Evolutionary conservation across 495 filamentous ascomycete species (phyloP).

Genomic region (Hyaloscypha finlandica): DNA sequence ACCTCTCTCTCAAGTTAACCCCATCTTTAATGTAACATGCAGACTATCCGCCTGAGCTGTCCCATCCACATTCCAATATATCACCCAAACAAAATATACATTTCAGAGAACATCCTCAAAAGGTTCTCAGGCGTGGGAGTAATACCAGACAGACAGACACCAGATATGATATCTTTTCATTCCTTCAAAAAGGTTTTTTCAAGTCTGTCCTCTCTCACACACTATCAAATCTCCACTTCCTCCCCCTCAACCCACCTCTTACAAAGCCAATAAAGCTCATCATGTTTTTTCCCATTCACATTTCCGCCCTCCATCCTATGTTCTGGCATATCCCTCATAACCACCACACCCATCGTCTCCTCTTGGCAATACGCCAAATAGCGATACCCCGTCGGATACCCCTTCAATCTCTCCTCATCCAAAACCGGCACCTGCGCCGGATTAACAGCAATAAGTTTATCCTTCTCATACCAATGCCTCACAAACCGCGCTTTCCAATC

Average conservation of each 20-base stretch:
- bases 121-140: too few species aligned
- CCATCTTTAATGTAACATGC: too few species aligned
- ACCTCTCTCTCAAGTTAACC: too few species aligned
- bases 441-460: conserved; percentile 62
- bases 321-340: conserved; percentile 48
- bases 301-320: conserved; percentile 46
- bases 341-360: conserved; percentile 44
- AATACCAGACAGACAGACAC: too few species aligned
- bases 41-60: too few species aligned
- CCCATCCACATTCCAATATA: too few species aligned
- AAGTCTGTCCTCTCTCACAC: too few species aligned
- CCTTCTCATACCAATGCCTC: conserved; percentile 69
- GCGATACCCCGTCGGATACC: conserved; percentile 57
- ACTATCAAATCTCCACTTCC: conserved; percentile 35
- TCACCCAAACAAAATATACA: too few species aligned
- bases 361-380: conserved; percentile 57
- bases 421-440: conserved; percentile 51
- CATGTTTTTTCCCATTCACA: conserved; percentile 45
- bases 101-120: too few species aligned
- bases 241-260: conserved; percentile 53
- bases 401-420: conserved; percentile 47
- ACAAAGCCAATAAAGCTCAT: conserved; percentile 45
- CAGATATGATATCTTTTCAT: too few species aligned
- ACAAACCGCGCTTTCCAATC: conserved; percentile 62
- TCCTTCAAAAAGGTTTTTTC: too few species aligned